These are phyloP conservation scores for Cytospora leucostoma DNA, from an alignment of 2,329 filamentous ascomycete species.

Conservation along the genomic window DNA sequence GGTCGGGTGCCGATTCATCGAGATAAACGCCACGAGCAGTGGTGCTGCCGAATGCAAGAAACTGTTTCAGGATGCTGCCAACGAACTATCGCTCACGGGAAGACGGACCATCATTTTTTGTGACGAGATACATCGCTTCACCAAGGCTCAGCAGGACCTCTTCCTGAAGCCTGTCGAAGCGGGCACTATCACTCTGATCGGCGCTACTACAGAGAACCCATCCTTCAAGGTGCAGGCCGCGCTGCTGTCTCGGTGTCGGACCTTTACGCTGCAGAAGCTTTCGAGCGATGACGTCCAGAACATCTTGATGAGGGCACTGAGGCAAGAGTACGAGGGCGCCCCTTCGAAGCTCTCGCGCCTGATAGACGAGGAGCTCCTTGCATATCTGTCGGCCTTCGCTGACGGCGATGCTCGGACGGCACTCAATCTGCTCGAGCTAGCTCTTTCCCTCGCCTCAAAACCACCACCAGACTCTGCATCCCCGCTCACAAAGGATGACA, in stretches of 20 bases:
- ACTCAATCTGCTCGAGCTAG: conserved; percentile 87
- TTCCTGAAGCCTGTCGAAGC: conserved; percentile 91
- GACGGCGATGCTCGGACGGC: conserved; percentile 93
- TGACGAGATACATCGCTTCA: conserved; percentile 94
- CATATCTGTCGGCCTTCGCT: conserved; percentile 81
- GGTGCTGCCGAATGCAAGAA: conserved; percentile 92
- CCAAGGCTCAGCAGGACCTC: conserved; percentile 90
- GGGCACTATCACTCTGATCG: conserved; percentile 87
- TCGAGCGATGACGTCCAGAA: conserved; percentile 68
- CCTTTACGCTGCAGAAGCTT: conserved; percentile 81
- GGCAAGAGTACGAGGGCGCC: conserved; percentile 53
- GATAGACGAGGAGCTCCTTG: conserved; percentile 74
- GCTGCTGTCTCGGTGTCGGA: conserved; percentile 83
- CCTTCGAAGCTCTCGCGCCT: conserved; percentile 49
- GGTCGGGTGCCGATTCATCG: conserved; percentile 83
- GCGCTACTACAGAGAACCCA: conserved; percentile 95
- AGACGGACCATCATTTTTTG: conserved; percentile 95
- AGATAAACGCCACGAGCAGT: conserved; percentile 90
- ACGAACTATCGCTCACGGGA: conserved; percentile 78
- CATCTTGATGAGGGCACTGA: conserved; percentile 77
- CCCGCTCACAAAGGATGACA: conserved; percentile 68
- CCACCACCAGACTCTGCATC: conserved; percentile 21
- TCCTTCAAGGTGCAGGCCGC: conserved; percentile 91
- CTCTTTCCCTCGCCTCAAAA: conserved; percentile 68
- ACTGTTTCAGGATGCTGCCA: conserved; percentile 80